These are phyloP conservation scores for Terfezia boudieri DNA, from an alignment of 495 filamentous ascomycete species.

Conservation along the genomic window DNA sequence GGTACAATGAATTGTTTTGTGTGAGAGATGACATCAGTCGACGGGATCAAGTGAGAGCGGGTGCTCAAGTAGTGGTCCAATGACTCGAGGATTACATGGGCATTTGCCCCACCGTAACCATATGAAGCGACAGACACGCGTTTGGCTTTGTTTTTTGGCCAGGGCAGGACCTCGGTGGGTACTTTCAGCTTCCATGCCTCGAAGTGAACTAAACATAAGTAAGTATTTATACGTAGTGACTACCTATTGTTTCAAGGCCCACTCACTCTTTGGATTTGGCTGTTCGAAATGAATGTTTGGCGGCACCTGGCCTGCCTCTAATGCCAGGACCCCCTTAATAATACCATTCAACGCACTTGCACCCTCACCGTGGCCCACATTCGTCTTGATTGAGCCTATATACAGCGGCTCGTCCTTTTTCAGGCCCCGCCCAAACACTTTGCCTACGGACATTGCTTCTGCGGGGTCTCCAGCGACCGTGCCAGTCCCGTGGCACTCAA, in stretches of 20 bases:
- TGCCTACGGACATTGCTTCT: constrained; percentile 23
- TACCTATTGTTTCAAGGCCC: too few species aligned
- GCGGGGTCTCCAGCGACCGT: constrained; percentile 28
- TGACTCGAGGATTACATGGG: constrained; percentile 34
- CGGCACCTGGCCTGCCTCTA: constrained; percentile 31
- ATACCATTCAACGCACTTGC: constrained; percentile 37
- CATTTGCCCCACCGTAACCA: constrained; percentile 41
- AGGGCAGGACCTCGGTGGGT: constrained; percentile 18
- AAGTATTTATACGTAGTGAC: background rate
- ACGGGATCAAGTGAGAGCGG: too few species aligned
- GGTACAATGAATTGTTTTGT: too few species aligned
- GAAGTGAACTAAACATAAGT: constrained; percentile 12
- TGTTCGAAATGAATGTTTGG: constrained; percentile 33
- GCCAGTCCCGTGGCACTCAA: constrained; percentile 32
- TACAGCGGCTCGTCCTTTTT: constrained; percentile 17
- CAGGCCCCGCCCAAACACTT: constrained; percentile 6
- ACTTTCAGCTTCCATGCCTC: constrained; percentile 13
- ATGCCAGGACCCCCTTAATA: constrained; percentile 32
- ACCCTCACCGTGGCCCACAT: constrained; percentile 33
- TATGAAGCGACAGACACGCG: constrained; percentile 41
- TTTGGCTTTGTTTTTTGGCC: constrained; percentile 27
- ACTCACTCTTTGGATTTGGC: constrained; percentile 24
- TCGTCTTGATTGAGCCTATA: constrained; percentile 31
- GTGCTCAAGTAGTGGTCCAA: too few species aligned
- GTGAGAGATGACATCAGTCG: too few species aligned